phyloP scores from a whole-genome alignment of 345 rosid genomes.

The Salix exigua region DNA sequence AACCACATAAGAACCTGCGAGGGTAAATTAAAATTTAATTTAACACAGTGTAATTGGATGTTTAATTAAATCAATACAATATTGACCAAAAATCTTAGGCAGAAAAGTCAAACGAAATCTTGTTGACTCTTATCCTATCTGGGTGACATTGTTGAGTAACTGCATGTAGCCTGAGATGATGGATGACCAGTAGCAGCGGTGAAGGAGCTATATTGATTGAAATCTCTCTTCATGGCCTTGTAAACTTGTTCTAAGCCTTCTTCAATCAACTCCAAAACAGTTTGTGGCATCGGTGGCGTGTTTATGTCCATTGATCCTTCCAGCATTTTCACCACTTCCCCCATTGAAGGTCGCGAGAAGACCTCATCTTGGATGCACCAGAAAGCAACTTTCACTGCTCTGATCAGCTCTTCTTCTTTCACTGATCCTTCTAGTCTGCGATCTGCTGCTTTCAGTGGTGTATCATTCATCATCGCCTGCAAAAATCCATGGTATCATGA shows the following conservation, averaged over 20 bases:
- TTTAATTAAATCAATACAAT: no score
- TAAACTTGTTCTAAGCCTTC: slow-evolving; percentile 85
- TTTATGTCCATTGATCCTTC: slow-evolving; percentile 40
- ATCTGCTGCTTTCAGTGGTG: slow-evolving; percentile 24
- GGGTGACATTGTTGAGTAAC: slow-evolving; percentile 89
- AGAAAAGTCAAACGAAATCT: no score
- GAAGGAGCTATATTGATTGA: slow-evolving; percentile 52
- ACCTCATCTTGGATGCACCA: slow-evolving; percentile 39
- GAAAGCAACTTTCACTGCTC: slow-evolving; percentile 24
- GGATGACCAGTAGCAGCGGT: slow-evolving; percentile 33
- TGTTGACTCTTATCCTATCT: slow-evolving; percentile 32
- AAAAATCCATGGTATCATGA: not conserved
- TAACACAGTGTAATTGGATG: no score
- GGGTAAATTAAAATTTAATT: no score
- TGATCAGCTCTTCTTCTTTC: slow-evolving; percentile 25
- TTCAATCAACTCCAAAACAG: slow-evolving; percentile 66
- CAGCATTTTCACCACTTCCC: slow-evolving; percentile 28
- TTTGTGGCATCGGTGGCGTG: slow-evolving; percentile 78
- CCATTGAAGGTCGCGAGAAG: slow-evolving; percentile 30
- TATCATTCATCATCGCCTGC: slow-evolving; percentile 20
- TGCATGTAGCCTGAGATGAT: slow-evolving; percentile 72
- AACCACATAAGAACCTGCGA: no score
- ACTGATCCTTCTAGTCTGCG: slow-evolving; percentile 17
- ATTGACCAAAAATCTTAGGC: no score
- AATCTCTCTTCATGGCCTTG: slow-evolving; percentile 76